Base-by-base conservation (phyloP, 768 basidiomycete species). In the Termitomyces titanicus region DNA sequence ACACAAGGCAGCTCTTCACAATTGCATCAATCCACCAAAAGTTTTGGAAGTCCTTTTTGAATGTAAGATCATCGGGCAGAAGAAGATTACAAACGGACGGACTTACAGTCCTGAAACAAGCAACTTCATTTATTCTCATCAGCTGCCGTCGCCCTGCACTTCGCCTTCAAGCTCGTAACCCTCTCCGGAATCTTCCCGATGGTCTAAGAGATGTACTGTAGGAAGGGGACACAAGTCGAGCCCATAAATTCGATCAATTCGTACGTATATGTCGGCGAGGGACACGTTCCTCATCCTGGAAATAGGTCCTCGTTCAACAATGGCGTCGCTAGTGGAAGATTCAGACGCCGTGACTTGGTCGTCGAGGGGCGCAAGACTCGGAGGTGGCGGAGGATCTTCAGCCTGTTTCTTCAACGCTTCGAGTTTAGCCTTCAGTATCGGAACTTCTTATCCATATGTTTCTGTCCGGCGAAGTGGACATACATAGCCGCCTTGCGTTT, bases 141-240 rank as follows among this genome's bases (percentile, higher is more conserved):
- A 43, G 17, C 78, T 79, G 0, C 71, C 57, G 3, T 38, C 24
- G 25, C 25, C 1, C 81, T 72, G 13, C 93, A 69, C 2, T 77
- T 77, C 11, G 70, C 54, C 1, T 74, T 76, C 42, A 88, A 76
- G 20, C 81, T 73, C 3, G 69, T 63, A 43, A 94, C 78, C 70
- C 91, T 94, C 17, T 63, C 72, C 1, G 92, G 92, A 76, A 91
- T 50, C 43, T 24, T 58, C 8, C 61, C 63, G 25, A 61, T 67
- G 1, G 65, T 35, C 33, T 35, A 35, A 3, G 51, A 44, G 10
- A 7, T 44, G 29, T 44, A 52, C n/a, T 43, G 18, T 8, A 52
- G 17, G 24, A 12, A 3, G 51, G 51, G 17, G 22, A 10, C 5
- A 37, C 22, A 27, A 53, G 42, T 22, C 33, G 7, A 3, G 5